A percentile compares a stretch with the other conserved stretches of the same genome.
These are phyloP conservation scores for Echium plantagineum DNA, from an alignment of 257 asterid species.

Conservation along the genomic window DNA sequence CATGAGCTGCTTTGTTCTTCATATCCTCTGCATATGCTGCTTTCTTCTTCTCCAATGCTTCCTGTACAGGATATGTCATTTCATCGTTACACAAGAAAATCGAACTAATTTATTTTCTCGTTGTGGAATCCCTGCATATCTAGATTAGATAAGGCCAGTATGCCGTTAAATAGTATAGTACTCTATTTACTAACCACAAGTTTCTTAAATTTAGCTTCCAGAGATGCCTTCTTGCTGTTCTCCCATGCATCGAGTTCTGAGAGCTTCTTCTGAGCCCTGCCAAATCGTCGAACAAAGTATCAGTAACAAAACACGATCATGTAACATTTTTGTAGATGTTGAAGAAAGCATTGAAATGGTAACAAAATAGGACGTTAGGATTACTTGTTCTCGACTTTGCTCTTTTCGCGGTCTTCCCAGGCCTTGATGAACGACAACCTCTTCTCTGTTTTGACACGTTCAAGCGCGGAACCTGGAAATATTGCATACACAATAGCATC, in stretches of 20 bases:
- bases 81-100: slow-evolving; percentile 1
- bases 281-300: slow-evolving; percentile 3
- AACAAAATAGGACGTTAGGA: background rate
- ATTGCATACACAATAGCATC: slow-evolving; percentile 7
- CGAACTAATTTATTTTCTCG: too few relatives aligned
- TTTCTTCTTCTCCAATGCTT: slow-evolving; percentile 54
- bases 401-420: slow-evolving; percentile 74
- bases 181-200: slow-evolving; percentile 41
- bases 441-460: slow-evolving; percentile 57
- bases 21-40: slow-evolving; percentile 58
- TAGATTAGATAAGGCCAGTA: too few relatives aligned
- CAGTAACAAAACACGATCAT: background rate
- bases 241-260: slow-evolving; percentile 69
- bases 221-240: slow-evolving; percentile 56
- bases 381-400: slow-evolving; percentile 74
- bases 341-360: too few relatives aligned
- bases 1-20: slow-evolving; percentile 47
- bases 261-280: slow-evolving; percentile 65
- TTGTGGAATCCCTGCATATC: too few relatives aligned
- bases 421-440: slow-evolving; percentile 55
- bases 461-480: slow-evolving; percentile 58
- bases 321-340: too few relatives aligned
- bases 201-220: slow-evolving; percentile 54
- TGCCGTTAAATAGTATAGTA: background rate
- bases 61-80: slow-evolving; percentile 25